Evolutionary conservation across 1,284 basidiomycete genomes (phyloP), one percentile per base, ranked within the genome.

Genomic region (Malassezia pachydermatis): DNA sequence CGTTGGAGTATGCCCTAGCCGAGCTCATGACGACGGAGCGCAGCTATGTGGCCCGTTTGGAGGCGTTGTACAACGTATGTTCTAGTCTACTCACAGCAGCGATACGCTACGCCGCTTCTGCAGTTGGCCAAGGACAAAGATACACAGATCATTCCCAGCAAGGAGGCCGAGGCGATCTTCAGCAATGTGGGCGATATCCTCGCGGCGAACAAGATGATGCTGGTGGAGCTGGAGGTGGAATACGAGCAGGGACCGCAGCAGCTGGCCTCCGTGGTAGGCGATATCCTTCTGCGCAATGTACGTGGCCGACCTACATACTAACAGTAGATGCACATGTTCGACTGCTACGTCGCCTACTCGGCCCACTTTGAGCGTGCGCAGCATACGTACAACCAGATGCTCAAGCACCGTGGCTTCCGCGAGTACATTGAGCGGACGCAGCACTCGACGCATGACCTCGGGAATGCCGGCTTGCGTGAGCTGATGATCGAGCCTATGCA

Each of bases 401-500:
- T 84, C 63, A 80, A 80, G 55, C 84, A 83, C 75, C 82, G 81
- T 57, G 79, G 80, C 32, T 92, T 94, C 70, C 78, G 79, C 11
- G 81, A 80, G 38, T 95, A 83, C 22, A 51, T 58, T 17, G 40
- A 53, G 17, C 81, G 83, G 45, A 85, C 87, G 59, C 92, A 94
- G 76, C 88, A 90, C 67, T 82, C 85, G 55, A 81, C 82, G 3
- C 78, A 82, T 11, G 88, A 88, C 50, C 76, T 81, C 29, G 81
- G 79, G 57, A 92, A 89, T 51, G 56, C 61, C 0, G 67, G 92
- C 11, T 77, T 99, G 33, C 81, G 88, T 17, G 92, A 98, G 72
- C 80, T 99, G 34, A 77, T 99, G 34, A 95, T 96, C 81, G 94
- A 98, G 67, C 94, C 94, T n/a, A 87, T 96, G n/a, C 94, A 99